phyloP scores from a whole-genome alignment of 2,329 filamentous ascomycete species.

The Zopfia rhizophila region DNA sequence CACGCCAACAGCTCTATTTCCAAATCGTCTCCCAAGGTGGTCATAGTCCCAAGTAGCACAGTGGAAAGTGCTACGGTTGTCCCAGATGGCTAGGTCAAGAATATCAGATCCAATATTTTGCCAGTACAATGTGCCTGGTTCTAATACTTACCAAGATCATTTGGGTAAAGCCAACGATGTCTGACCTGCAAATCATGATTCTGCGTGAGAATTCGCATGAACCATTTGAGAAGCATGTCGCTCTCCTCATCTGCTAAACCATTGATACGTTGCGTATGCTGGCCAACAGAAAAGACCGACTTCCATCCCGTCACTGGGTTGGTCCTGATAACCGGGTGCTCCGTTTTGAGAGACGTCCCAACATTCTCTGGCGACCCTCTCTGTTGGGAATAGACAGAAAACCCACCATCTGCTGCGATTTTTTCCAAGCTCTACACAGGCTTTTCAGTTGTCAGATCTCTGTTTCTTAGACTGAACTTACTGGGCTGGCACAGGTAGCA shows the following conservation, averaged over 20 bases:
- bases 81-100: slow-evolving; percentile 67
- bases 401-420: slow-evolving; percentile 42
- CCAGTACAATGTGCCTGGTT: neutral
- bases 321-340: slow-evolving; percentile 70
- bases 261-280: slow-evolving; percentile 56
- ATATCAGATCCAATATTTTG: neutral
- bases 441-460: slow-evolving; percentile 37
- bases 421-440: slow-evolving; percentile 20
- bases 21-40: slow-evolving; percentile 60
- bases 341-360: slow-evolving; percentile 61
- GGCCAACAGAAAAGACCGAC: slow-evolving; percentile 57
- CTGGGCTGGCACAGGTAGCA: slow-evolving; percentile 57
- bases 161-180: slow-evolving; percentile 60
- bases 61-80: slow-evolving; percentile 70
- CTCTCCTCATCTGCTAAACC: slow-evolving; percentile 58
- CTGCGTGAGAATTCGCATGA: slow-evolving; percentile 55
- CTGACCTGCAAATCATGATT: slow-evolving; percentile 65
- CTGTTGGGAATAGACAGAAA: slow-evolving; percentile 56
- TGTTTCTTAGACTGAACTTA: slow-evolving; percentile 40
- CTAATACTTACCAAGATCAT: slow-evolving; percentile 55
- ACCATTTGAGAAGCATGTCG: slow-evolving; percentile 55
- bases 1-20: slow-evolving; percentile 65
- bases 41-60: slow-evolving; percentile 72
- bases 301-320: slow-evolving; percentile 74
- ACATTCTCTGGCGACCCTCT: slow-evolving; percentile 66